Percentiles rank a stretch among this genome's conserved stretches.
These are phyloP conservation scores for Amaranthus palmeri DNA, from an alignment of 148 eudicot genomes.

Conservation along the genomic window DNA sequence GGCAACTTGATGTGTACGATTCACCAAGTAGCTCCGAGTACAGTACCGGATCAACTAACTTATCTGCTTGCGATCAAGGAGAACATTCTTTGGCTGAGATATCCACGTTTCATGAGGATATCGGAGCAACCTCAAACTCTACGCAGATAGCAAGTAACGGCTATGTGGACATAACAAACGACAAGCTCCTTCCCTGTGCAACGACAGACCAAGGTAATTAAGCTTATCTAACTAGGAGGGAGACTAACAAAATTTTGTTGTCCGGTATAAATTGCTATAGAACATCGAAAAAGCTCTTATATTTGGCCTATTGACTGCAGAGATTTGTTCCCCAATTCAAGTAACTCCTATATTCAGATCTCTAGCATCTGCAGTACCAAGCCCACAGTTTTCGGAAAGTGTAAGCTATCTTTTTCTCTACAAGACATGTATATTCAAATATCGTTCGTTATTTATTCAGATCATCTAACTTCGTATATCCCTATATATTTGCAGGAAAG, in stretches of 20 bases:
- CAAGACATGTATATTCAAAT: background rate
- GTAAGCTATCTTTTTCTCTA: slow-evolving; percentile 47
- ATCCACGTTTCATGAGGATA: slow-evolving; percentile 41
- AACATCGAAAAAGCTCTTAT: background rate
- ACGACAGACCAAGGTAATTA: slow-evolving; percentile 40
- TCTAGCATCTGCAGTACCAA: slow-evolving; percentile 75
- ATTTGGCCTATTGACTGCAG: slow-evolving; percentile 36
- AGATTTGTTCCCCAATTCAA: slow-evolving; percentile 67
- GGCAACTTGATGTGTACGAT: slow-evolving; percentile 57
- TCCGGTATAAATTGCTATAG: background rate
- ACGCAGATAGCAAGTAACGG: slow-evolving; percentile 26
- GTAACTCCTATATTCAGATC: slow-evolving; percentile 79
- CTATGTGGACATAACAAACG: slow-evolving; percentile 33
- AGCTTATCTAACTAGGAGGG: background rate
- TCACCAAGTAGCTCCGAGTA: slow-evolving; percentile 80
- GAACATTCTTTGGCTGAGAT: slow-evolving; percentile 48
- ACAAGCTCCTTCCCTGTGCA: slow-evolving; percentile 26
- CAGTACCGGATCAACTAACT: slow-evolving; percentile 64
- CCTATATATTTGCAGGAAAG: slow-evolving; percentile 57
- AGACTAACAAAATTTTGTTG: background rate
- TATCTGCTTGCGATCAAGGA: slow-evolving; percentile 44
- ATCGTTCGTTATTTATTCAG: too few species aligned
- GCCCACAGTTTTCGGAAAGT: slow-evolving; percentile 97
- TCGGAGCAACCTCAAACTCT: slow-evolving; percentile 33
- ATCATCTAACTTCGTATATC: slow-evolving; percentile 6